A percentile compares a stretch with the other conserved stretches of the same genome.
Evolutionary conservation across 2,329 filamentous ascomycete genomes (phyloP).

Genomic region (Nectriaceae sp.): DNA sequence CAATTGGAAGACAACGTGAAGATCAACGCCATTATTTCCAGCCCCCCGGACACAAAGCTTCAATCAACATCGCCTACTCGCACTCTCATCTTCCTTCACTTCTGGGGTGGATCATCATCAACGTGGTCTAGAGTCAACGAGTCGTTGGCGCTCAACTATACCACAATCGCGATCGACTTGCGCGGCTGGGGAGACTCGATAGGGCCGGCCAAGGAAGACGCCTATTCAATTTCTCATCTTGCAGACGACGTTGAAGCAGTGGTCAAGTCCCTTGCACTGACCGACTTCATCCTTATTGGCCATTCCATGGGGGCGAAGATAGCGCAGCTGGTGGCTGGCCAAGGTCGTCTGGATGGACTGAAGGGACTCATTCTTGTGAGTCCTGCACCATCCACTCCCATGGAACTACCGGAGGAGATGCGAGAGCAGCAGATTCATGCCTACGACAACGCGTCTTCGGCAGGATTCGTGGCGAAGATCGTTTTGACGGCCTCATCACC

Average conservation of each 20-base stretch:
- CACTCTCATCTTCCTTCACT: constrained; percentile 13
- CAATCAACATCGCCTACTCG: not conserved
- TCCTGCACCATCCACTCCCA: constrained; percentile 8
- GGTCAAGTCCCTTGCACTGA: not conserved
- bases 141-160: not conserved
- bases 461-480: constrained; percentile 7
- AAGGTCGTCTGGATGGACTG: not conserved
- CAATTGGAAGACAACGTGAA: too few relatives aligned
- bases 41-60: constrained; percentile 23
- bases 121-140: constrained; percentile 7
- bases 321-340: constrained; percentile 5
- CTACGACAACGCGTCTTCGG: constrained; percentile 1
- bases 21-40: too few relatives aligned
- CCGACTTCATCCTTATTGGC: constrained; percentile 4
- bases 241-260: constrained; percentile 9
- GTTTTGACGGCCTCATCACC: constrained; percentile 1
- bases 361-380: constrained; percentile 6
- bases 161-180: constrained; percentile 5
- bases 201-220: constrained; percentile 1
- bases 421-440: constrained; percentile 10
- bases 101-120: constrained; percentile 10
- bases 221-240: constrained; percentile 5
- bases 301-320: constrained; percentile 12
- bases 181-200: constrained; percentile 12
- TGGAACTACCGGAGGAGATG: constrained; percentile 5